These are phyloP conservation scores for Allantophomopsis cytisporea DNA, from an alignment of 2,329 filamentous ascomycete species.

Conservation along the genomic window DNA sequence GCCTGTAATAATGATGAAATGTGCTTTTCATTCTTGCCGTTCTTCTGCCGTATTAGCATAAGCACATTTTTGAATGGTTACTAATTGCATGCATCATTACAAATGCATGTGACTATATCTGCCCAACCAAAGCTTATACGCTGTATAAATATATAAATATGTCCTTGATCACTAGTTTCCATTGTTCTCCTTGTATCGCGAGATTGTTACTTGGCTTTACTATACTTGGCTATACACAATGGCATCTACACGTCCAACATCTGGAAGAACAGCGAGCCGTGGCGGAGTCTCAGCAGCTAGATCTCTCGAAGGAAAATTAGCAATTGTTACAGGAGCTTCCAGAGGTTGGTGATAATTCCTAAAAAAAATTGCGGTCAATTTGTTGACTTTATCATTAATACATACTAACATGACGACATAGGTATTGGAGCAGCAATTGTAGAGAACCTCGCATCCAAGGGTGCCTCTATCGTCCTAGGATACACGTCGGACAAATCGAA, in stretches of 20 bases:
- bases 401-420: slow-evolving; percentile 17
- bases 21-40: too few species aligned
- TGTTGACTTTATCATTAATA: too few species aligned
- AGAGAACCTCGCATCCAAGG: slow-evolving; percentile 57
- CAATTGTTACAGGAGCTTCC: slow-evolving; percentile 67
- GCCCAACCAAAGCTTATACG: too few species aligned
- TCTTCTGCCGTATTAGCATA: too few species aligned
- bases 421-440: slow-evolving; percentile 57
- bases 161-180: too few species aligned
- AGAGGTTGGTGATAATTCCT: slow-evolving; percentile 37
- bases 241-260: neutral
- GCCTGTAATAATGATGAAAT: too few species aligned
- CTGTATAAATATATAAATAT: too few species aligned
- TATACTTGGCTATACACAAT: neutral
- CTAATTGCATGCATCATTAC: too few species aligned
- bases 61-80: too few species aligned
- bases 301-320: slow-evolving; percentile 59
- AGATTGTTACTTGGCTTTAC: neutral
- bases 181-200: neutral
- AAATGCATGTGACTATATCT: too few species aligned
- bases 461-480: slow-evolving; percentile 47
- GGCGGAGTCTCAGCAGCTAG: slow-evolving; percentile 1
- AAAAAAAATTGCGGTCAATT: too few species aligned
- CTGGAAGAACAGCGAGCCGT: neutral
- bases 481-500: slow-evolving; percentile 51